Evolutionary conservation across 768 basidiomycete species (phyloP), one percentile per base, ranked within the genome.

Genomic region (Pleurotus cornucopiae): DNA sequence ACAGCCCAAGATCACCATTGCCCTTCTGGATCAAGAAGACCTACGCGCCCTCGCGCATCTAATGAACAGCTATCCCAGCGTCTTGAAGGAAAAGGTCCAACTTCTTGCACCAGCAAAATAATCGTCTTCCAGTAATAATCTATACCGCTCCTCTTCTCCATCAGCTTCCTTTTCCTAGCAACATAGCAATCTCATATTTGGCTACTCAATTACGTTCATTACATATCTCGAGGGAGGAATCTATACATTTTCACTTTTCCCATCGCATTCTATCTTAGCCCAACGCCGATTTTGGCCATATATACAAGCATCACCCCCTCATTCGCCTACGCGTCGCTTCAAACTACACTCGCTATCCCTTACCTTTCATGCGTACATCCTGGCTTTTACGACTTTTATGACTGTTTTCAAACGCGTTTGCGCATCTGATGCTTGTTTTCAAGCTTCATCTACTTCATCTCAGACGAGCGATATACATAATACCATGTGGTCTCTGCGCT

Each of bases 1-100:
- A 13, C 62, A 90, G 84, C 89, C 91, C 49, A 94, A 94, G 67
- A 73, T 92, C 59, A 94, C 93, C 1, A 91, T 97, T 62, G 73
- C 80, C 4, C 78, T 94, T 6, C 73, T 96, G 58, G 91, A 95
- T 64, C 79, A 86, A 62, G 94, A 94, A 57, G 93, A 96, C 64
- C 78, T 95, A 20, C 82, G 88, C 43, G 76, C 91, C 4, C 79
- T 95, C 46, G 88, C 90, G 5, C 90, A 92, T 67, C 78, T 95
- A 43, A 86, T 91, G 85, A 89, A 92, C 68, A 89, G 89, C 66
- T 94, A 91, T 68, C 88, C 90, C 9, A 71, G 82, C 6, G 80
- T 93, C 2, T 76, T 94, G 57, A 93, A 89, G 72, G 89, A 91
- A 67, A 94, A 93, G 72, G 56, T 74, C 21, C 61, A 60, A 40